Percentiles rank a stretch among this genome's conserved stretches.
phyloP scores from a whole-genome alignment of 805 yeast species.

The Saccharomycopsis olivae region DNA sequence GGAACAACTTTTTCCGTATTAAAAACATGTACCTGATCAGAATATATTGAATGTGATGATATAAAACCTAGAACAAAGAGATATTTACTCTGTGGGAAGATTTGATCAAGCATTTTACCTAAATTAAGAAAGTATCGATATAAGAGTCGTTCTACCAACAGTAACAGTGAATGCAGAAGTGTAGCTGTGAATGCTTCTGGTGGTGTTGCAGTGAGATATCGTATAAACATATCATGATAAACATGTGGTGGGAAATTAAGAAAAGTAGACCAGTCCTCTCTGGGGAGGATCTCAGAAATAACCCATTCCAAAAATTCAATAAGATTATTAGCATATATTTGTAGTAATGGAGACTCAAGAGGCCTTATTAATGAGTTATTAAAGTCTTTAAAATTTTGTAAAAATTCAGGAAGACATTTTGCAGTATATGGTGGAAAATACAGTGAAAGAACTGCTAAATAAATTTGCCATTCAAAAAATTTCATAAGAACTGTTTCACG shows the following conservation, averaged over 20 bases:
- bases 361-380: neutral
- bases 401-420: conserved; percentile 10
- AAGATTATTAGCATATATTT: conserved; percentile 3
- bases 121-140: conserved; percentile 8
- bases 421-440: conserved; percentile 12
- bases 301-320: conserved; percentile 4
- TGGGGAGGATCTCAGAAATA: conserved; percentile 7
- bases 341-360: neutral
- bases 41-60: conserved; percentile 2
- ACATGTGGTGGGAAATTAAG: conserved; percentile 5
- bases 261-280: neutral
- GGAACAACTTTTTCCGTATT: neutral
- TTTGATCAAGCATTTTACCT: conserved; percentile 10
- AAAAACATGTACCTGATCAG: conserved; percentile 10
- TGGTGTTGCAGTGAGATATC: conserved; percentile 4
- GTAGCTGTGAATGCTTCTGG: conserved; percentile 7
- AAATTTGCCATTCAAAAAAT: conserved; percentile 17
- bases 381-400: conserved; percentile 4
- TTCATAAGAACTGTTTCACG: conserved; percentile 12
- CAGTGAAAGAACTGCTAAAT: conserved; percentile 3
- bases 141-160: conserved; percentile 7
- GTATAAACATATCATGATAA: conserved; percentile 3
- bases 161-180: neutral
- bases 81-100: conserved; percentile 12
- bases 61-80: conserved; percentile 13